These are phyloP conservation scores for Pleurotus cornucopiae DNA, from an alignment of 768 basidiomycete genomes.

Conservation along the genomic window DNA sequence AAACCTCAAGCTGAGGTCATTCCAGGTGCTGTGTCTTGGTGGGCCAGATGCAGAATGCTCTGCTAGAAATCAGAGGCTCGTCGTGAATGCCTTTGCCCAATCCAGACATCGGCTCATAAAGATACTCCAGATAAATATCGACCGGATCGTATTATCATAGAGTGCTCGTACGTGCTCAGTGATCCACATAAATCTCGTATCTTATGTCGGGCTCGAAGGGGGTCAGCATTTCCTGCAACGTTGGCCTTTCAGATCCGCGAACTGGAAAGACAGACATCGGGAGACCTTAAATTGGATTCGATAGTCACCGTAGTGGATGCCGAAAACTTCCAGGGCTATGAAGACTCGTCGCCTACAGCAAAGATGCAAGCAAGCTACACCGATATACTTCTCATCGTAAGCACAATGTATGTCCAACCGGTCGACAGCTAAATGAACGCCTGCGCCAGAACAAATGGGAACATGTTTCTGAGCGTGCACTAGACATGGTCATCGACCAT, in stretches of 20 bases:
- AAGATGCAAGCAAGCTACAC: slow-evolving; percentile 96
- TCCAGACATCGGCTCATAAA: background rate
- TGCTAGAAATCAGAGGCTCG: slow-evolving; percentile 81
- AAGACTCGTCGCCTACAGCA: slow-evolving; percentile 88
- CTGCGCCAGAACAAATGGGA: slow-evolving; percentile 82
- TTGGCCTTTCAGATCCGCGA: slow-evolving; percentile 93
- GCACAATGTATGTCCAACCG: slow-evolving; percentile 19
- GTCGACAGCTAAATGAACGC: background rate
- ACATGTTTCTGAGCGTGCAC: slow-evolving; percentile 67
- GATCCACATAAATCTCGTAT: background rate
- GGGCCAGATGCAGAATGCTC: slow-evolving; percentile 89
- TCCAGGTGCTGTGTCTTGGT: slow-evolving; percentile 89
- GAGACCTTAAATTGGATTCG: slow-evolving; percentile 80
- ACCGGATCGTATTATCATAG: slow-evolving; percentile 92
- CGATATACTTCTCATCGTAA: slow-evolving; percentile 80
- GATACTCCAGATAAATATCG: slow-evolving; percentile 60
- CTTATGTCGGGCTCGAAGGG: slow-evolving; percentile 37
- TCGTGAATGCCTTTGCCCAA: background rate
- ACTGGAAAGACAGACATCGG: slow-evolving; percentile 70
- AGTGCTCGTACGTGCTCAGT: slow-evolving; percentile 73
- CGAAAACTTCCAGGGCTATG: slow-evolving; percentile 90
- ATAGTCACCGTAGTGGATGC: slow-evolving; percentile 91
- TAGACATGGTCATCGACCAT: slow-evolving; percentile 84
- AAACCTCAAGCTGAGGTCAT: background rate
- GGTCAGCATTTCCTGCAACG: slow-evolving; percentile 94